These are phyloP conservation scores for Sphaerulina musiva DNA, from an alignment of 2,329 filamentous ascomycete genomes.

Conservation along the genomic window DNA sequence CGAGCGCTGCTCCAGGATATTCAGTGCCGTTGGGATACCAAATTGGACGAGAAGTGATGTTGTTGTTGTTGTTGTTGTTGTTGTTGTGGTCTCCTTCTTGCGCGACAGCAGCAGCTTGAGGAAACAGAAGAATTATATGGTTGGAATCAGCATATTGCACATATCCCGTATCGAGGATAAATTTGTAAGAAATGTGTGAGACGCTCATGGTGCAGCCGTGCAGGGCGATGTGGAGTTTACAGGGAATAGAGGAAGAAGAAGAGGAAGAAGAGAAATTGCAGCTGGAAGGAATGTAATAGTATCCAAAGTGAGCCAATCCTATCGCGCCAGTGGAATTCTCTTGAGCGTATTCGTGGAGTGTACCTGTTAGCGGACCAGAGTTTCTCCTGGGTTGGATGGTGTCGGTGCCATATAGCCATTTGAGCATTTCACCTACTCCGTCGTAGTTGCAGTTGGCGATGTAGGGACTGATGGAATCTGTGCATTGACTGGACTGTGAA, in stretches of 20 bases:
- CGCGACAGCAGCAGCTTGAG: background rate
- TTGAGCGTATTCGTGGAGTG: slow-evolving; percentile 1
- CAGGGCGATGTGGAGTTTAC: slow-evolving; percentile 12
- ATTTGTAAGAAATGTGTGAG: background rate
- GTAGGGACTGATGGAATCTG: background rate
- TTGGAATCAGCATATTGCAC: slow-evolving; percentile 12
- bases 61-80: background rate
- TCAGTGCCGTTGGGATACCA: slow-evolving; percentile 5
- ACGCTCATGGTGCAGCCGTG: slow-evolving; percentile 15
- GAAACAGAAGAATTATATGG: slow-evolving; percentile 8
- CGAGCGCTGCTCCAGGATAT: slow-evolving; percentile 1
- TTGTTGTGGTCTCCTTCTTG: too few relatives aligned
- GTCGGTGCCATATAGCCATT: slow-evolving; percentile 9
- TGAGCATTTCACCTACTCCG: slow-evolving; percentile 11
- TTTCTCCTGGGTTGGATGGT: background rate
- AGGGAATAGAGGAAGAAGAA: background rate
- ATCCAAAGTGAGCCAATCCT: slow-evolving; percentile 8
- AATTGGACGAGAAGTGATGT: slow-evolving; percentile 2
- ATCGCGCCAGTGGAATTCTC: background rate
- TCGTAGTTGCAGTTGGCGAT: slow-evolving; percentile 12
- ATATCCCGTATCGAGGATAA: slow-evolving; percentile 7
- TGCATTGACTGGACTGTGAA: background rate
- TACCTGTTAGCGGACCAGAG: background rate
- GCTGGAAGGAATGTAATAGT: slow-evolving; percentile 1
- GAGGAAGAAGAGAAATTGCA: background rate